Percentiles rank a stretch among this genome's conserved stretches.
Evolutionary conservation across 129 eudicot species (phyloP).

Genomic region (Arctium lappa): DNA sequence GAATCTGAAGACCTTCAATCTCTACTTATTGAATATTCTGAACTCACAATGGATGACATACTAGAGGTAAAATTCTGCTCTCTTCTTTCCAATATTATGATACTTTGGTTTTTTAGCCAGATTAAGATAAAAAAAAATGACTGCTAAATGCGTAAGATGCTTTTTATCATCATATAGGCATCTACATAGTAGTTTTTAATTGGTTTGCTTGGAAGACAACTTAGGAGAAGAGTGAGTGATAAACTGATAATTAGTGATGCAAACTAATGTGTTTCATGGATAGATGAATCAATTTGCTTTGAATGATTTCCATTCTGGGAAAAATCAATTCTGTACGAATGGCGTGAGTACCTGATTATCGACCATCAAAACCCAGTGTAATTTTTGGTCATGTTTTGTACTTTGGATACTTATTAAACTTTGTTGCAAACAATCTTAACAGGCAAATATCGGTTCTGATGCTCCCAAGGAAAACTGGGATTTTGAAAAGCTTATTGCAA

Average conservation of each 20-base stretch:
- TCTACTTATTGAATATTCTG: conserved; percentile 89
- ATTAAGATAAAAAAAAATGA: background rate
- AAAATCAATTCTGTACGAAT: background rate
- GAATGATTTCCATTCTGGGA: background rate
- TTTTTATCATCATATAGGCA: background rate
- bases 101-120: background rate
- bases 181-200: background rate
- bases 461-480: conserved; percentile 98
- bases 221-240: background rate
- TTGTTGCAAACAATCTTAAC: background rate
- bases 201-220: background rate
- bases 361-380: background rate
- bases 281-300: background rate
- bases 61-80: conserved; percentile 55
- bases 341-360: background rate
- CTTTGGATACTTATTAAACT: background rate
- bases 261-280: background rate
- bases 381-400: background rate
- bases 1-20: conserved; percentile 84
- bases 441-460: conserved; percentile 98
- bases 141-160: background rate
- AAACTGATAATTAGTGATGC: background rate
- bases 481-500: conserved; percentile 80
- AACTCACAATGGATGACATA: conserved; percentile 97
- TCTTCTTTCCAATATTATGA: background rate